phyloP scores from a whole-genome alignment of 306 rosid species.

The Chamaecrista fasciculata region DNA sequence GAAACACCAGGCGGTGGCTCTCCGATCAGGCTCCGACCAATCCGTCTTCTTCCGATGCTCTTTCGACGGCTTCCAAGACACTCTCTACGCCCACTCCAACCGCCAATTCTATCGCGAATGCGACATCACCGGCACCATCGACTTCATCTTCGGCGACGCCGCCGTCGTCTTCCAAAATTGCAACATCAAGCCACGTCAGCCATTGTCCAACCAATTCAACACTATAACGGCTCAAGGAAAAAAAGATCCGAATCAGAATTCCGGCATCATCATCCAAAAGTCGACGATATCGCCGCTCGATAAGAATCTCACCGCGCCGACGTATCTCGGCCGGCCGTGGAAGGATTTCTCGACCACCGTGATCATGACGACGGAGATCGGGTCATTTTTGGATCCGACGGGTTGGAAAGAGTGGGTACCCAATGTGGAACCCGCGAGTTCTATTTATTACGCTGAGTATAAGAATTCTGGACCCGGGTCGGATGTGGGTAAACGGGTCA shows the following conservation, averaged over 20 bases:
- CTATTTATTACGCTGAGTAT: slow-evolving; percentile 55
- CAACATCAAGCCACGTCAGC: slow-evolving; percentile 51
- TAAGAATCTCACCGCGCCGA: slow-evolving; percentile 36
- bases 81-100: slow-evolving; percentile 64
- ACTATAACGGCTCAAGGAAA: slow-evolving; percentile 74
- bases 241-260: slow-evolving; percentile 56
- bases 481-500: slow-evolving; percentile 35
- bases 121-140: slow-evolving; percentile 56
- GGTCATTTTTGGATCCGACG: slow-evolving; percentile 37
- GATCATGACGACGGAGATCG: slow-evolving; percentile 46
- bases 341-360: slow-evolving; percentile 57
- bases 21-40: slow-evolving; percentile 57
- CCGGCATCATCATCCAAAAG: slow-evolving; percentile 61
- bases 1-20: slow-evolving; percentile 71
- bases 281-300: slow-evolving; percentile 28
- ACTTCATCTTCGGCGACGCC: slow-evolving; percentile 68
- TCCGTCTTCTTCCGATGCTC: slow-evolving; percentile 53
- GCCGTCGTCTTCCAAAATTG: slow-evolving; percentile 63
- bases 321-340: slow-evolving; percentile 71
- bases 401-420: slow-evolving; percentile 58
- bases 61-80: slow-evolving; percentile 60
- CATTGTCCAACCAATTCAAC: slow-evolving; percentile 61
- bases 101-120: slow-evolving; percentile 69
- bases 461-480: slow-evolving; percentile 50
- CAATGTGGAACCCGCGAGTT: slow-evolving; percentile 44